phyloP scores from a whole-genome alignment of 2,329 filamentous ascomycete species.

The Penicillium polonicum region DNA sequence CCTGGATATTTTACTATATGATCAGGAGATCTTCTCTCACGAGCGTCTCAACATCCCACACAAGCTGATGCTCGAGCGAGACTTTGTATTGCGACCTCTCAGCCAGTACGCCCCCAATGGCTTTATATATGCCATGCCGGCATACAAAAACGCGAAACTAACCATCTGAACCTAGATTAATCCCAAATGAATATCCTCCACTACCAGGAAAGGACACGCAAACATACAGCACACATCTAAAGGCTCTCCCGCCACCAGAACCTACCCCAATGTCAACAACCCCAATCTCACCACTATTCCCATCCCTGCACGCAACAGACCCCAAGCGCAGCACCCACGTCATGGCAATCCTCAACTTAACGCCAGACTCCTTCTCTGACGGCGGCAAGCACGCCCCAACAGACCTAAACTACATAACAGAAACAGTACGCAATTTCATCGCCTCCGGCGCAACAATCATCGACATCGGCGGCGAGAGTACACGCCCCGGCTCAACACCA shows the following conservation, averaged over 20 bases:
- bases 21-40: constrained; percentile 62
- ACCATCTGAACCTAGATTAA: constrained; percentile 33
- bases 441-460: constrained; percentile 74
- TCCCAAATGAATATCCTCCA: constrained; percentile 41
- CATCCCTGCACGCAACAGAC: constrained; percentile 59
- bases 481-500: constrained; percentile 70
- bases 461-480: constrained; percentile 92
- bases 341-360: constrained; percentile 95
- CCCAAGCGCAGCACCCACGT: constrained; percentile 64
- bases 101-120: constrained; percentile 46
- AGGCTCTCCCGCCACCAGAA: constrained; percentile 36
- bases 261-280: constrained; percentile 41
- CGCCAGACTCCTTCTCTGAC: constrained; percentile 95
- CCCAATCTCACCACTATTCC: constrained; percentile 39
- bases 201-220: constrained; percentile 24
- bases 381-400: constrained; percentile 64
- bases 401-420: constrained; percentile 51
- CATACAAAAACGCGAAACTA: not conserved
- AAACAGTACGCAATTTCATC: constrained; percentile 63
- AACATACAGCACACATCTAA: constrained; percentile 38
- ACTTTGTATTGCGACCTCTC: constrained; percentile 88
- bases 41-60: constrained; percentile 83
- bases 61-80: constrained; percentile 77
- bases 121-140: not conserved
- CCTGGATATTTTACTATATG: constrained; percentile 85